These are phyloP conservation scores for Hortiboletus campestris DNA, from an alignment of 768 basidiomycete genomes.

Conservation along the genomic window DNA sequence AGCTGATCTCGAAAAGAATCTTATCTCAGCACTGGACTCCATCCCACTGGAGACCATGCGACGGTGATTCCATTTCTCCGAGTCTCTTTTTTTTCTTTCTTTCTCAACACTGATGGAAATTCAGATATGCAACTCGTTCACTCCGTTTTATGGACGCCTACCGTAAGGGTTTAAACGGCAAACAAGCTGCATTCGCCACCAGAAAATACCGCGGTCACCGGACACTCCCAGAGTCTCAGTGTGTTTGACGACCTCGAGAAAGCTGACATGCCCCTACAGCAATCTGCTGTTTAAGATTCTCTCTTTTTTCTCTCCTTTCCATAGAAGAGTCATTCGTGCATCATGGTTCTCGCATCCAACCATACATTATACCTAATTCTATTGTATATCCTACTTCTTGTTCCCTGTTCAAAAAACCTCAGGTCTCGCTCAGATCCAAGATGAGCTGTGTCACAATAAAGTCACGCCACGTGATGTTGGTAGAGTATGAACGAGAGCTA, in stretches of 20 bases:
- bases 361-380: neutral
- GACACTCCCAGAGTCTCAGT: neutral
- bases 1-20: neutral
- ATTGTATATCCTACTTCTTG: too few relatives aligned
- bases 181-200: neutral
- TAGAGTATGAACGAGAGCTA: too few relatives aligned
- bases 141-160: neutral
- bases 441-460: neutral
- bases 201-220: neutral
- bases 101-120: neutral
- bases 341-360: neutral
- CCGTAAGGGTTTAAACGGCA: neutral
- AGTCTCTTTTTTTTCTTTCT: neutral
- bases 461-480: too few relatives aligned
- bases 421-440: neutral
- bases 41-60: neutral
- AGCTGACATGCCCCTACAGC: neutral
- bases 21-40: neutral
- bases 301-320: too few relatives aligned
- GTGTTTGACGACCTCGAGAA: neutral
- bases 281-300: neutral
- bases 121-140: neutral
- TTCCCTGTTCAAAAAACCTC: neutral
- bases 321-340: too few relatives aligned
- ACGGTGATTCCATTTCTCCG: neutral